Base-by-base conservation (phyloP, 2,329 filamentous ascomycete genomes). In the Neurospora sp. region DNA sequence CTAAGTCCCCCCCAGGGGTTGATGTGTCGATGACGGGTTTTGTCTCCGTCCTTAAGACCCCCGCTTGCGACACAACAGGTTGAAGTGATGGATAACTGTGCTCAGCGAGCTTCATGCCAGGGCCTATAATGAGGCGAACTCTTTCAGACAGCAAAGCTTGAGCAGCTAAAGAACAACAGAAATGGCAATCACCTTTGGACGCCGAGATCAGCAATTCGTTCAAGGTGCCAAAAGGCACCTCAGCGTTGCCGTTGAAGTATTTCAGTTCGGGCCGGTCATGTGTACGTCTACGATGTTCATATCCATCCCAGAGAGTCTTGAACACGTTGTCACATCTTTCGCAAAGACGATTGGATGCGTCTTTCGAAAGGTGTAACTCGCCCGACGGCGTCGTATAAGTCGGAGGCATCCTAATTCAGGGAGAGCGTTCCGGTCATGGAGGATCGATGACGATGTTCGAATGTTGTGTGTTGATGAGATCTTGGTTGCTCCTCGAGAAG, bases 121-220 rank as follows among this genome's bases (percentile, higher is more conserved):
- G 12, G 46, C 46, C 23, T 8, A 1, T 33, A 2, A 33, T 0
- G 3, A 57, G 6, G 23, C 2, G 5, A 4, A 0, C 0, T 8
- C 2, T 62, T 10, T 33, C 23, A 0, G 52, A n/a, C 52, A 6
- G 0, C 6, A 62, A 36, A 62, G 2, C 52, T 62, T 1, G 12
- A 36, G 52, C 28, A 62, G 8, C 28, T 1, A 4, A n/a, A 33
- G 52, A 62, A 33, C 52, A 62, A 36, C 52, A 62, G 2, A 10
- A 62, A 36, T 62, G 52, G 8, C 52, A 62, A 6, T n/a, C 23
- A 2, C 52, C 52, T 6, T 62, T n/a, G 23, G 6, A 62, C 1
- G 52, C 52, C 6, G 8, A 62, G 52, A 5, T 33, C 1, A 62
- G 10, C 8, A 62, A 6, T 15, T 28, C 8, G 0, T 17, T 2